Evolutionary conservation across 768 basidiomycete genomes (phyloP), one percentile per base, ranked within the genome.

Genomic region (Leccinum broughii): DNA sequence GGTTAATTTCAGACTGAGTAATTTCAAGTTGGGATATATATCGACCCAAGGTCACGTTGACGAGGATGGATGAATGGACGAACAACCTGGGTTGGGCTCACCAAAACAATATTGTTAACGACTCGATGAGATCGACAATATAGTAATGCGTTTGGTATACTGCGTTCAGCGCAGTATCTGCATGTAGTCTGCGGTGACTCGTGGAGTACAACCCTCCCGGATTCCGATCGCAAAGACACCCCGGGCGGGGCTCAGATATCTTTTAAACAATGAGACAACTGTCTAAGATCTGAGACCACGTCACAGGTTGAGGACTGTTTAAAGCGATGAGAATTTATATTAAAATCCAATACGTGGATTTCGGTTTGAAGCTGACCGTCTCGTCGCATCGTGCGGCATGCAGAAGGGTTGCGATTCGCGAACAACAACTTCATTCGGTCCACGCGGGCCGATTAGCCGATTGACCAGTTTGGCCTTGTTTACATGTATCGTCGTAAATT

Each of bases 31-130:
- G 6, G 28, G 28, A 28, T 28, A 28, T 28, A 28, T 28, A 28
- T 28, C 28, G 28, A 28, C 28, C 1, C 28, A 28, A 8, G 28
- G 28, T 8, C 28, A 28, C 28, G 28, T 28, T 28, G 28, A 28
- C 28, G 28, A 28, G 28, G 28, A 28, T 28, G 28, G 28, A 28
- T 28, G 28, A 28, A 28, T 28, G 28, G 28, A 28, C 28, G 34
- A 64, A 72, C 37, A 72, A 80, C 85, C 75, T 85, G 83, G 53
- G 85, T 28, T 28, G 28, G 28, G 28, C 7, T 28, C 28, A 28
- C 28, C 28, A 28, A 28, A 28, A 28, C 28, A 28, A 28, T 28
- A 28, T 8, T 28, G 28, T 8, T 28, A 28, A 28, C 28, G 28
- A 28, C 28, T 14, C 10, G 53, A 22, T 2, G 39, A 26, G 7